These are phyloP conservation scores for Picochlorum sp. DNA, from an alignment of 139 green algal genomes.

Conservation along the genomic window DNA sequence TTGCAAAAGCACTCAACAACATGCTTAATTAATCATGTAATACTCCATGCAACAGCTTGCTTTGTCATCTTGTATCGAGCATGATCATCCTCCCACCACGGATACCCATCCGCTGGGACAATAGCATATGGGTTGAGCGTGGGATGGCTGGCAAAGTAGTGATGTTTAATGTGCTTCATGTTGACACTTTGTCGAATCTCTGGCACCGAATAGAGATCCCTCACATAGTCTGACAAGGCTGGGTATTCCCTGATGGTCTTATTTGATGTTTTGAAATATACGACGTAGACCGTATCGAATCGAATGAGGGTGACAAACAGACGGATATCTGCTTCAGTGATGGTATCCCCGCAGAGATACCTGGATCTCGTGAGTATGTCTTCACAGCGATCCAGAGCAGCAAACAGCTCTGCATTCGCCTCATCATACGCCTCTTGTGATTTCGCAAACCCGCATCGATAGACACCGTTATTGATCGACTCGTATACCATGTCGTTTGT, in stretches of 20 bases:
- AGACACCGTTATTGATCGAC: constrained; percentile 95
- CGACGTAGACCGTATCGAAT: constrained; percentile 52
- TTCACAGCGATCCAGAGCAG: constrained; percentile 68
- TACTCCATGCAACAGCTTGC: constrained; percentile 4
- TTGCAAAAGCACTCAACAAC: too few relatives aligned
- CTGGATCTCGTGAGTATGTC: constrained; percentile 63
- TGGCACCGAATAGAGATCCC: constrained; percentile 72
- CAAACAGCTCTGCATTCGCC: constrained; percentile 62
- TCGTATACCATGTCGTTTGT: constrained; percentile 81
- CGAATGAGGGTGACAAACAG: constrained; percentile 84
- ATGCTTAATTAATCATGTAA: too few relatives aligned
- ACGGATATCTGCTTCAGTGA: constrained; percentile 93
- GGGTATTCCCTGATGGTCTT: constrained; percentile 44
- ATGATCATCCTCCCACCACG: constrained; percentile 62
- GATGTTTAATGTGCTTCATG: constrained; percentile 87
- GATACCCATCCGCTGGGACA: constrained; percentile 46
- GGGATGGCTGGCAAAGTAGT: constrained; percentile 77
- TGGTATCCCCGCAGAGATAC: constrained; percentile 68
- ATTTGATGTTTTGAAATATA: constrained; percentile 96
- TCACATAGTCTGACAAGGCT: constrained; percentile 56
- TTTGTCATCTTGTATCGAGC: constrained; percentile 12
- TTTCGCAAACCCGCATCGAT: constrained; percentile 86
- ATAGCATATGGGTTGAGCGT: constrained; percentile 73
- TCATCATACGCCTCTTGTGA: constrained; percentile 46
- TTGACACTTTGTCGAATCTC: constrained; percentile 57